Evolutionary conservation across 1,284 basidiomycete species (phyloP).

Genomic region (Trametes polyzona): DNA sequence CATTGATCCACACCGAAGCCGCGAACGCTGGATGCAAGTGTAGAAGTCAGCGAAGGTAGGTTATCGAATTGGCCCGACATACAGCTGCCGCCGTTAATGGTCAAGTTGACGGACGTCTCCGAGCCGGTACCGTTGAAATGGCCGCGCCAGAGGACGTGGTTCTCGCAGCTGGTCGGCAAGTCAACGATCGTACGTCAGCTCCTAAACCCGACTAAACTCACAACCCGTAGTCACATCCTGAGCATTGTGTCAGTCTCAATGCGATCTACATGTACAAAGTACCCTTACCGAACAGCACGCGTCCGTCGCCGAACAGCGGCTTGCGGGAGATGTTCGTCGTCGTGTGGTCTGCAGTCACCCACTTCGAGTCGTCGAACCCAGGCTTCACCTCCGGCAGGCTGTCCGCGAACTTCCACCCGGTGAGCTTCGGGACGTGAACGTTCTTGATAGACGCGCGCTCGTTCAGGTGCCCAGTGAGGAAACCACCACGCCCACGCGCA

Average conservation of each 20-base stretch:
- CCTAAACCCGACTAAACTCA: slow-evolving; percentile 39
- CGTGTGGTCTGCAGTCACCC: slow-evolving; percentile 70
- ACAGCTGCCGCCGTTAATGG: slow-evolving; percentile 82
- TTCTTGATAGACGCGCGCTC: slow-evolving; percentile 20
- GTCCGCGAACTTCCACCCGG: slow-evolving; percentile 70
- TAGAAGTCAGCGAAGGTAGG: background rate
- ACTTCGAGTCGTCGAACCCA: slow-evolving; percentile 61
- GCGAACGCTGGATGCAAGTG: slow-evolving; percentile 68
- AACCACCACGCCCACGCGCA: slow-evolving; percentile 13
- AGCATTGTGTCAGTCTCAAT: background rate
- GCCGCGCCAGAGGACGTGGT: slow-evolving; percentile 79
- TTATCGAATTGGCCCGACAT: slow-evolving; percentile 14
- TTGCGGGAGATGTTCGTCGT: slow-evolving; percentile 73
- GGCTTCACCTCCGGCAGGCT: slow-evolving; percentile 69
- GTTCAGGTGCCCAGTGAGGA: slow-evolving; percentile 31
- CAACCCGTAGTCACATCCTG: slow-evolving; percentile 80
- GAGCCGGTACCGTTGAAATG: slow-evolving; percentile 66
- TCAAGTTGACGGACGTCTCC: slow-evolving; percentile 69
- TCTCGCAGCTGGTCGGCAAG: slow-evolving; percentile 66
- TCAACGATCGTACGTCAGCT: background rate
- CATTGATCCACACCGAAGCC: slow-evolving; percentile 79
- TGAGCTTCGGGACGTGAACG: slow-evolving; percentile 44
- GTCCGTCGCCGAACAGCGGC: slow-evolving; percentile 71
- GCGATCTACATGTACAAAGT: too few species aligned
- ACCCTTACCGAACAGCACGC: slow-evolving; percentile 60